A percentile compares a stretch with the other conserved stretches of the same genome.
Evolutionary conservation across 1,284 basidiomycete species (phyloP).

Genomic region (Puccinia brachypodii): DNA sequence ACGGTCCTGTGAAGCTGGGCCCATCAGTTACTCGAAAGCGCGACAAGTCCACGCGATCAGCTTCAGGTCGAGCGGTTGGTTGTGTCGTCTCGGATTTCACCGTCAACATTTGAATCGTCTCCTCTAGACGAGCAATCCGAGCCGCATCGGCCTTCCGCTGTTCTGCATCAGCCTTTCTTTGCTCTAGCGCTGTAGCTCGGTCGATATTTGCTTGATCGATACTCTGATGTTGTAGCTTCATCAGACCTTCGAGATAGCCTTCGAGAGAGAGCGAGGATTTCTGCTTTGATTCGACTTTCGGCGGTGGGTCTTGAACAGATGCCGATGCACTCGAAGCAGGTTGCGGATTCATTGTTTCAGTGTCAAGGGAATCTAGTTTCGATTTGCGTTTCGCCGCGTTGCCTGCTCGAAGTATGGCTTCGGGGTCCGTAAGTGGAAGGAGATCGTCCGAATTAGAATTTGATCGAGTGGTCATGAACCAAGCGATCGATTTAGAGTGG

Average conservation of each 20-base stretch:
- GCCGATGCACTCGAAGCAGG: no score
- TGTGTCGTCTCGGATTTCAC: neutral
- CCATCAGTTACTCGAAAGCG: neutral
- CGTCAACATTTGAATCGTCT: neutral
- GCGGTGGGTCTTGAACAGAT: no score
- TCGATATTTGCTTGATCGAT: neutral
- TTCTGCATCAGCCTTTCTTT: neutral
- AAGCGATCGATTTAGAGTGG: neutral
- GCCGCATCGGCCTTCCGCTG: neutral
- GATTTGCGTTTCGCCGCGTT: neutral
- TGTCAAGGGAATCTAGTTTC: no score
- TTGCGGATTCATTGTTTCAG: no score
- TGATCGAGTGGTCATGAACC: neutral
- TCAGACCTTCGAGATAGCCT: neutral
- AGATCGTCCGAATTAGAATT: neutral
- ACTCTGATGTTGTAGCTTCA: neutral
- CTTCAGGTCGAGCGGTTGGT: neutral
- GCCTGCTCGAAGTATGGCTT: neutral
- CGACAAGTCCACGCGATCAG: neutral
- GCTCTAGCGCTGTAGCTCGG: neutral
- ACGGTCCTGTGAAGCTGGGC: neutral
- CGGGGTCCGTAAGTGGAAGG: neutral
- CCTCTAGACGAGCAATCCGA: neutral
- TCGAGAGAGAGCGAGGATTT: neutral
- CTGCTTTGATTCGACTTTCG: no score